Base-by-base conservation (phyloP, 139 green algal species). In the Coelastrella sp. region DNA sequence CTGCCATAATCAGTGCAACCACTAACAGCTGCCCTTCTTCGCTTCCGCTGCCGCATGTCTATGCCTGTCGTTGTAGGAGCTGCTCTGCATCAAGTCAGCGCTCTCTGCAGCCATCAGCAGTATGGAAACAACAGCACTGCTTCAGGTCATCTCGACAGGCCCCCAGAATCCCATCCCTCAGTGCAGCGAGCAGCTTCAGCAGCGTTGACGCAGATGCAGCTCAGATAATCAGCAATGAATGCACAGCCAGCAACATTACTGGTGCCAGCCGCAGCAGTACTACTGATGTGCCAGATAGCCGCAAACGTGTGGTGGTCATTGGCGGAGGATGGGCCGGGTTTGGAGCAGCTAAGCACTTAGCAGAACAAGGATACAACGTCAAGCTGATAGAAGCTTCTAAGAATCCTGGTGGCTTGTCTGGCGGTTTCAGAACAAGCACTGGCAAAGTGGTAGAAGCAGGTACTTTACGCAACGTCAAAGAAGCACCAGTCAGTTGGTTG, bases 281-380 rank as follows among this genome's bases (percentile, higher is more conserved):
- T 51, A 81, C 34, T 35, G 13, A 9, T 15, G 23, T 11, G 21
- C 34, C 1, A 17, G 53, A 57, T 45, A 67, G 25, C 25, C 25
- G 60, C 32, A 85, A 84, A 60, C 27, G 50, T 2, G 69, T 79
- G 1, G 89, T 89, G 51, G 81, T 91, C 2, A 87, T 92, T 15
- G 86, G 90, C 8, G 87, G 87, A 2, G 87, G 81, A 8, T 82
- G 75, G 75, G 75, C 75, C 25, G 88, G 94, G 6, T 98, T 98
- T 88, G 96, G 95, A 11, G 95, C 95, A 41, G 92, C 94, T 25
- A 96, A 96, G 87, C 92, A 96, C 87, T 88, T 98, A 15, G 43
- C 88, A 2, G 76, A 95, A 63, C 87, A 96, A 78, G 94, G 92
- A 3, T 95, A 95, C 60, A 86, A 91, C 38, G 94, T 98, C 3